Evolutionary conservation across 257 asterid genomes (phyloP), one percentile per base, ranked within the genome.

Genomic region (Solanum chilense): DNA sequence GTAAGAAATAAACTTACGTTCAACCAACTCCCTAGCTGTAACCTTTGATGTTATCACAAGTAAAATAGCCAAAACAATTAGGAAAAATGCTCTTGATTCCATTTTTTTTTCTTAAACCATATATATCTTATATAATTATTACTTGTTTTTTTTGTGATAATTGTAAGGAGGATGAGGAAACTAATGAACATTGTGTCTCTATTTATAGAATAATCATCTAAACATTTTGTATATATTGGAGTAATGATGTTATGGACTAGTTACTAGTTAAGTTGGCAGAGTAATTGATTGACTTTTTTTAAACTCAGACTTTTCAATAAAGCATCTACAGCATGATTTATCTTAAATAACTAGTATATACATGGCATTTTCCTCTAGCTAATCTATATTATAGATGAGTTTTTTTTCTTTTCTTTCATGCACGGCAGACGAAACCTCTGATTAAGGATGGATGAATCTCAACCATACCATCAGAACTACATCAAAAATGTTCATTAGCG

Each of bases 1-100:
- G 10, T 20, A 18, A 13, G 5, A 45, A 78, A 15, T 18, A 27
- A 80, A 21, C 27, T 33, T 85, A 68, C 86, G 1, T 8, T 62
- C 88, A 23, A 44, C 83, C 37, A 89, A 76, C 10, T 89, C 84
- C 60, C 89, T 83, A 10, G 86, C 88, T 8, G 89, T 82, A 11
- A 83, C 86, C 68, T 83, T 64, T 10, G 87, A 86, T 47, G 83
- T 39, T 31, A 89, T 89, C 47, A 89, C 44, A 25, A 84, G 44
- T 58, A 74, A 66, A 23, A 78, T 44, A 77, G 86, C 88, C 49
- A 89, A 42, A 27, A 42, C 56, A 42, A 86, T 75, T 16, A 86
- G 64, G 25, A 86, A 9, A 25, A 82, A 29, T 33, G 74, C 15
- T 62, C 83, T 86, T 41, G 11, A 82, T 16, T 78, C 85, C 91